phyloP scores from a whole-genome alignment of 2,329 filamentous ascomycete species.

The Leptographium radiaticola region DNA sequence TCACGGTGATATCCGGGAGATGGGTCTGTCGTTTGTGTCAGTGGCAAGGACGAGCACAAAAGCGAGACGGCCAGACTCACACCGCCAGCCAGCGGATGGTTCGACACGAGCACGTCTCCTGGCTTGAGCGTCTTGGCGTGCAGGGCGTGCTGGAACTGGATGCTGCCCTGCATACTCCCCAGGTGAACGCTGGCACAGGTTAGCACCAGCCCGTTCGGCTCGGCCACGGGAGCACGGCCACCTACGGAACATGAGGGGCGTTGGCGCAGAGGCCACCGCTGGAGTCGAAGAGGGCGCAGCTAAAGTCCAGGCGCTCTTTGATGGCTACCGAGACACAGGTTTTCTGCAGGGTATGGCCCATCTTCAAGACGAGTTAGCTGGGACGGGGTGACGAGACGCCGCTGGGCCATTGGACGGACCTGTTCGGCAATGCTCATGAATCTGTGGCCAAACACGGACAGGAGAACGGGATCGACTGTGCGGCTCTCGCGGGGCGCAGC shows the following conservation, averaged over 20 bases:
- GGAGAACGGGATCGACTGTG: conserved; percentile 50
- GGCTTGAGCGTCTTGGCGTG: conserved; percentile 56
- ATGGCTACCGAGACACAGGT: conserved; percentile 71
- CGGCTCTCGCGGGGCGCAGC: background rate
- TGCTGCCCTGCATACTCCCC: conserved; percentile 72
- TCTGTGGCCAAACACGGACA: conserved; percentile 63
- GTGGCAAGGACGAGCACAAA: too few species aligned
- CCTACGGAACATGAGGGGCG: conserved; percentile 64
- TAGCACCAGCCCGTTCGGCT: too few species aligned
- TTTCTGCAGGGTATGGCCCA: conserved; percentile 69
- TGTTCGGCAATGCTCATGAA: conserved; percentile 54
- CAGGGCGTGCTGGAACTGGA: conserved; percentile 63
- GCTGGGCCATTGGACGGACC: background rate
- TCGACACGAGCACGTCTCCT: conserved; percentile 71
- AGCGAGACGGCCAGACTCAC: too few species aligned
- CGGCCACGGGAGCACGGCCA: too few species aligned
- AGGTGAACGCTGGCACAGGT: too few species aligned
- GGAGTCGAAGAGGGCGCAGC: conserved; percentile 66
- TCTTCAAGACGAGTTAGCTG: conserved; percentile 24
- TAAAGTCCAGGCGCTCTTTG: conserved; percentile 72
- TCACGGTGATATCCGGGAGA: conserved; percentile 70
- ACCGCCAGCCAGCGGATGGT: conserved; percentile 71
- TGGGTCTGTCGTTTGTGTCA: too few species aligned
- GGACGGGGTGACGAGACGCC: background rate
- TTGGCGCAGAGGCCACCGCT: conserved; percentile 66